These are phyloP conservation scores for Scytalidium lignicola DNA, from an alignment of 2,329 filamentous ascomycete genomes.

Conservation along the genomic window DNA sequence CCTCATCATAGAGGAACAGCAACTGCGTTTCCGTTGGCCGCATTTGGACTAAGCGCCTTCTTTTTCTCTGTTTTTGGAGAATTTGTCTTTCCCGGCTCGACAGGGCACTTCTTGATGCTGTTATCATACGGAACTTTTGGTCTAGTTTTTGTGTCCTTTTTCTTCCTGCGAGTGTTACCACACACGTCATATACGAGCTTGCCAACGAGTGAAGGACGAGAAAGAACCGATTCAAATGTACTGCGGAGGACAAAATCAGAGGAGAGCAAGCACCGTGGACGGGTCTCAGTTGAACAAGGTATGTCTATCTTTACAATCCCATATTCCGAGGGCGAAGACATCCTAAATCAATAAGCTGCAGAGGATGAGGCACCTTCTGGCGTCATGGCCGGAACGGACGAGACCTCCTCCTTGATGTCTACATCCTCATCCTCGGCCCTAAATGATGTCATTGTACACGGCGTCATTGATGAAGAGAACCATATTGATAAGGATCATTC, in stretches of 20 bases:
- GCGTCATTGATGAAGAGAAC: conserved; percentile 40
- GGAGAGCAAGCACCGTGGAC: conserved; percentile 34
- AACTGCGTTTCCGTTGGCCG: conserved; percentile 87
- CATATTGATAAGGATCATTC: conserved; percentile 66
- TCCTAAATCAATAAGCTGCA: conserved; percentile 25
- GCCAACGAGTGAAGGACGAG: conserved; percentile 29
- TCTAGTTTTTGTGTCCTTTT: conserved; percentile 71
- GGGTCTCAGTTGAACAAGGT: conserved; percentile 56
- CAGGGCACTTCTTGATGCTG: conserved; percentile 73
- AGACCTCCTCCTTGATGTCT: conserved; percentile 78
- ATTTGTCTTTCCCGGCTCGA: conserved; percentile 76
- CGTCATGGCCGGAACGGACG: conserved; percentile 47
- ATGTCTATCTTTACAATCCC: conserved; percentile 41
- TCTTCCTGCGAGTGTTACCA: conserved; percentile 76
- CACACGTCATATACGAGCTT: conserved; percentile 41
- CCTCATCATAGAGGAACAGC: conserved; percentile 87
- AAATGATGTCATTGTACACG: conserved; percentile 47
- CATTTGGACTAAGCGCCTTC: conserved; percentile 91
- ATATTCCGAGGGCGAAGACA: conserved; percentile 22
- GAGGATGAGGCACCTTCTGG: conserved; percentile 23
- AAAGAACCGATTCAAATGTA: conserved; percentile 20
- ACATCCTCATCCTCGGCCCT: conserved; percentile 44
- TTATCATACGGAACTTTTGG: conserved; percentile 74
- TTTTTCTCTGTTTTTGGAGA: conserved; percentile 84
- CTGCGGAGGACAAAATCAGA: conserved; percentile 42